Evolutionary conservation across 2,329 filamentous ascomycete genomes (phyloP), one percentile per base, ranked within the genome.

Genomic region (Penicillium frequentans): DNA sequence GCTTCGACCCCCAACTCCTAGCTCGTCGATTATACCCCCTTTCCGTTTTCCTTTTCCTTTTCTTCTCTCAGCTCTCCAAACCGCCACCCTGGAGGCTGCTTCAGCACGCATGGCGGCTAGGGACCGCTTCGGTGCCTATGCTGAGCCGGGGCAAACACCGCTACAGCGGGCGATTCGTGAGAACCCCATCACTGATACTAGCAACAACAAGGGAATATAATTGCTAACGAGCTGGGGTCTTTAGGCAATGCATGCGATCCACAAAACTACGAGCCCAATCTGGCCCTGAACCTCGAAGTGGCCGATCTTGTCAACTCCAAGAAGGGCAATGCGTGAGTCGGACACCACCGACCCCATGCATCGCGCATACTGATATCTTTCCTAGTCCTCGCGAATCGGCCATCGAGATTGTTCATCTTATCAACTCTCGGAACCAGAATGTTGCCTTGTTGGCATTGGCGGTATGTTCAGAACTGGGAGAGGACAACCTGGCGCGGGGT

Each of bases 341-440:
- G 27, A 26, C 49, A 27, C 7, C 42, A 11, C 7, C 31, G 29
- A 33, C 31, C 48, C 52, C 50, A 26, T 39, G 24, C 27, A 39
- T 49, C 48, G 58, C 63, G 52, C 57, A 61, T 58, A 57, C 68
- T 75, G 62, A 72, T 62, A 42, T 47, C 44, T 23, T 46, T 51
- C 54, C 5, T 64, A 86, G 84, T 27, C 95, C 95, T 62, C 91
- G 95, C 71, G 95, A 99, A 83, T 93, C 93, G 49, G 93, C 93
- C 59, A 86, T 96, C 63, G 87, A 92, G 62, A 96, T 98, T 64
- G 93, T 97, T 68, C 89, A 90, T 77, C 92, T 93, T 72, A 88
- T 98, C 81, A 99, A 99, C 79, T 91, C 96, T 76, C 90, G 95
- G 74, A 99, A 98, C 74, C 90, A 93, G 59, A 98, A 96, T 75